These are phyloP conservation scores for Lentinula guzmanii DNA, from an alignment of 768 basidiomycete genomes.

Conservation along the genomic window DNA sequence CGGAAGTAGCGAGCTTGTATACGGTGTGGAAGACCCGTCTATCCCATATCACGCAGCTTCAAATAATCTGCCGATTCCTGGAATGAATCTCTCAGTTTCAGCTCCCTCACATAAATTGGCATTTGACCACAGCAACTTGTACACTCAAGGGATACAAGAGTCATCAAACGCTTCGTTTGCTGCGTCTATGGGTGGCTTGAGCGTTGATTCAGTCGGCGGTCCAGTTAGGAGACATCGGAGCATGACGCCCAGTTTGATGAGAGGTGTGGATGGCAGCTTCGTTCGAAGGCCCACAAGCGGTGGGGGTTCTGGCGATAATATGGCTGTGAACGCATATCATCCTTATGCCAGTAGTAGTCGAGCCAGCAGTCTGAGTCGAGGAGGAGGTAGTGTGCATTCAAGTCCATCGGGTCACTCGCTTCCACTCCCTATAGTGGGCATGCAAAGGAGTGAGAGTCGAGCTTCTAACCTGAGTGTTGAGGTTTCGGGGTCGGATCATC, in stretches of 20 bases:
- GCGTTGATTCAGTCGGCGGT: conserved; percentile 32
- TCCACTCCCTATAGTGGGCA: conserved; percentile 21
- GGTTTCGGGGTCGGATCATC: conserved; percentile 24
- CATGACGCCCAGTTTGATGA: conserved; percentile 64
- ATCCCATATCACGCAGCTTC: neutral
- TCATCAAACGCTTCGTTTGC: conserved; percentile 1
- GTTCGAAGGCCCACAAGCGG: conserved; percentile 9
- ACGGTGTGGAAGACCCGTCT: neutral
- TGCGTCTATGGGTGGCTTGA: conserved; percentile 1
- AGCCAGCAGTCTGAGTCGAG: neutral
- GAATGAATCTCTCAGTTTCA: conserved; percentile 8
- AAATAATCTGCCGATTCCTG: neutral
- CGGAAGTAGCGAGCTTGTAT: neutral
- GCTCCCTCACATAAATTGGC: conserved; percentile 65
- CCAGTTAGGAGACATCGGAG: conserved; percentile 68
- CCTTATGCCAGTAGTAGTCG: conserved; percentile 36
- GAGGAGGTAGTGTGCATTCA: conserved; percentile 8
- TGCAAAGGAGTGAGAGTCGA: conserved; percentile 19
- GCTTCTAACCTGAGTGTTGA: conserved; percentile 14
- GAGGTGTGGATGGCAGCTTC: conserved; percentile 37
- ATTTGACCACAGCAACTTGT: conserved; percentile 55
- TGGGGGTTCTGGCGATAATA: neutral
- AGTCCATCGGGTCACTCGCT: conserved; percentile 33
- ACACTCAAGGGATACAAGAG: conserved; percentile 30
- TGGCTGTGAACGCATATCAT: conserved; percentile 43